phyloP scores from a whole-genome alignment of 352 stramenopile genomes.

The Phytopythium vexans region DNA sequence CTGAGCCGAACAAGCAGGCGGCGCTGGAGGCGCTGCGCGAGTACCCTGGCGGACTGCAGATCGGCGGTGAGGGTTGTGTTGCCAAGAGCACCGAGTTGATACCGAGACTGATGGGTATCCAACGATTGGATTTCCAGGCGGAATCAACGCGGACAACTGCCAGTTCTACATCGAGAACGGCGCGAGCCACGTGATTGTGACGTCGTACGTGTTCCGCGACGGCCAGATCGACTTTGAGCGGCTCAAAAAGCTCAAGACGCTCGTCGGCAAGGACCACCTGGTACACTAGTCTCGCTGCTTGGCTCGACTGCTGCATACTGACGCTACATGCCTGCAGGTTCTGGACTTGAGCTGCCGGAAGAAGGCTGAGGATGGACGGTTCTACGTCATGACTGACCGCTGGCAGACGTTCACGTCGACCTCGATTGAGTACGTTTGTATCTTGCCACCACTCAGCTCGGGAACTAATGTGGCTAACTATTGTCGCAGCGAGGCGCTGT shows the following conservation, averaged over 20 bases:
- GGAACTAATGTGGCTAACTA: constrained; percentile 1
- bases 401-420: constrained; percentile 97
- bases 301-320: neutral
- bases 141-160: constrained; percentile 93
- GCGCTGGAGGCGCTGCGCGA: constrained; percentile 80
- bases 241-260: constrained; percentile 58
- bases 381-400: constrained; percentile 95
- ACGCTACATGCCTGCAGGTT: constrained; percentile 37
- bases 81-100: neutral
- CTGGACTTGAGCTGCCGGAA: constrained; percentile 96
- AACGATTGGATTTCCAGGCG: constrained; percentile 24
- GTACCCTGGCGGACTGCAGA: constrained; percentile 93
- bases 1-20: constrained; percentile 89
- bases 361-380: constrained; percentile 80
- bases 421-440: constrained; percentile 63
- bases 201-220: constrained; percentile 95
- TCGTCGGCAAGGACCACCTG: constrained; percentile 78
- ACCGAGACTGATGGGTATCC: neutral
- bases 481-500: constrained; percentile 61
- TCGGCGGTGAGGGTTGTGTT: constrained; percentile 76
- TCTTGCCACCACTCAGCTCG: neutral
- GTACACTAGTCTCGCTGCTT: constrained; percentile 13
- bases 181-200: constrained; percentile 98
- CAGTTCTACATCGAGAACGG: constrained; percentile 92
- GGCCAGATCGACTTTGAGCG: constrained; percentile 88